A percentile compares a stretch with the other conserved stretches of the same genome.
phyloP scores from a whole-genome alignment of 73 alveolate genomes.

The Paramecium primaurelia region DNA sequence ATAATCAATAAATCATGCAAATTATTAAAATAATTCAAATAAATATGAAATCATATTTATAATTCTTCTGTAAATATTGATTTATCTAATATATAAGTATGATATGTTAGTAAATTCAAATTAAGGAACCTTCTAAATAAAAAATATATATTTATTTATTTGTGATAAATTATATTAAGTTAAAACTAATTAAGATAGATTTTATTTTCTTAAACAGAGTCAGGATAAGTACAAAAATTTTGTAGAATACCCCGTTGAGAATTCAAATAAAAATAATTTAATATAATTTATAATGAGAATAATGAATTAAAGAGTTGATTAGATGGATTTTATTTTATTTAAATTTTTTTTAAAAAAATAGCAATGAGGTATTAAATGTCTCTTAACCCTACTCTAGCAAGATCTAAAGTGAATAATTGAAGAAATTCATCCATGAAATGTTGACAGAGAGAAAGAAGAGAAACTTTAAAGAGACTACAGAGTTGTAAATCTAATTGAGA shows the following conservation, averaged over 20 bases:
- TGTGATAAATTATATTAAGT: not conserved
- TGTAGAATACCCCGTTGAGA: not conserved
- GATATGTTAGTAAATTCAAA: too few species aligned
- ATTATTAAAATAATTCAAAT: too few species aligned
- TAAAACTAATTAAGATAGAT: too few species aligned
- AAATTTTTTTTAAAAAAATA: not conserved
- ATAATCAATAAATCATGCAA: too few species aligned
- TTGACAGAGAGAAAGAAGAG: slow-evolving; percentile 86
- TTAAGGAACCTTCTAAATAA: not conserved
- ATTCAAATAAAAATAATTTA: not conserved
- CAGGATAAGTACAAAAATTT: not conserved
- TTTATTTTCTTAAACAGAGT: too few species aligned
- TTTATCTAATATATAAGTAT: too few species aligned
- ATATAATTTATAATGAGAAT: not conserved
- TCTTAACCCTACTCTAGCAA: slow-evolving; percentile 39
- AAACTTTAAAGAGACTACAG: slow-evolving; percentile 96
- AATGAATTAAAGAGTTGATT: not conserved
- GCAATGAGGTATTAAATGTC: slow-evolving; percentile 53
- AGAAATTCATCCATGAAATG: slow-evolving; percentile 69
- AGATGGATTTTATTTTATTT: slow-evolving; percentile 3
- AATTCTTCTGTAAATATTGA: too few species aligned
- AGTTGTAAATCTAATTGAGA: slow-evolving; percentile 98
- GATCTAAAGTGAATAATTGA: slow-evolving; percentile 62
- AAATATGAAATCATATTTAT: not conserved
- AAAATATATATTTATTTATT: too few species aligned